Percentiles rank a stretch among this genome's conserved stretches.
These are phyloP conservation scores for Plantago major DNA, from an alignment of 257 asterid species.

Conservation along the genomic window DNA sequence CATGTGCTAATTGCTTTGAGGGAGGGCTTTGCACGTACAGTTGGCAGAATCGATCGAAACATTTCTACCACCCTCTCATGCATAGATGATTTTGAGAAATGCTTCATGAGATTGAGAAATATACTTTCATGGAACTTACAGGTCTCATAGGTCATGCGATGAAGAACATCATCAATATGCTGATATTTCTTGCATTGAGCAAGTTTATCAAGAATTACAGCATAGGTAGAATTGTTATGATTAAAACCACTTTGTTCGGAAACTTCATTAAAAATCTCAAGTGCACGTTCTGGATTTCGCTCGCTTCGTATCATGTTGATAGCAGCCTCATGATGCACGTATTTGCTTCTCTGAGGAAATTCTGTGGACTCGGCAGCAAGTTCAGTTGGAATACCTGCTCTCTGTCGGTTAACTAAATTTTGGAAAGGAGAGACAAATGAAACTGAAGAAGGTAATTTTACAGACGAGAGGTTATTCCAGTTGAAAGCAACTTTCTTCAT, in stretches of 20 bases:
- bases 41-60: constrained; percentile 53
- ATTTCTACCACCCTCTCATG: constrained; percentile 71
- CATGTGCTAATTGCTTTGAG: constrained; percentile 84
- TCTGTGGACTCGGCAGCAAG: constrained; percentile 16
- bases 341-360: constrained; percentile 40
- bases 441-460: constrained; percentile 36
- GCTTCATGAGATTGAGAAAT: constrained; percentile 87
- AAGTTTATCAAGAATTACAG: constrained; percentile 66
- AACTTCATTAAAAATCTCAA: constrained; percentile 60
- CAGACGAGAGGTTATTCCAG: constrained; percentile 27
- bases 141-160: constrained; percentile 80
- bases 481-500: not conserved
- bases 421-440: constrained; percentile 49
- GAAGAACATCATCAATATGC: constrained; percentile 60
- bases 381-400: constrained; percentile 33
- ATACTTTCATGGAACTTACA: constrained; percentile 85
- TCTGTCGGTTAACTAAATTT: constrained; percentile 15
- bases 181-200: constrained; percentile 57
- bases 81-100: constrained; percentile 58
- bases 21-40: constrained; percentile 75
- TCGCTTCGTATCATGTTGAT: constrained; percentile 53
- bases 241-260: constrained; percentile 66
- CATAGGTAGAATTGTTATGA: constrained; percentile 78
- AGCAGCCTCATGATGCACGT: constrained; percentile 50
- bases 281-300: constrained; percentile 54